These are phyloP conservation scores for Ogataea siamensis DNA, from an alignment of 805 yeast species.

Conservation along the genomic window DNA sequence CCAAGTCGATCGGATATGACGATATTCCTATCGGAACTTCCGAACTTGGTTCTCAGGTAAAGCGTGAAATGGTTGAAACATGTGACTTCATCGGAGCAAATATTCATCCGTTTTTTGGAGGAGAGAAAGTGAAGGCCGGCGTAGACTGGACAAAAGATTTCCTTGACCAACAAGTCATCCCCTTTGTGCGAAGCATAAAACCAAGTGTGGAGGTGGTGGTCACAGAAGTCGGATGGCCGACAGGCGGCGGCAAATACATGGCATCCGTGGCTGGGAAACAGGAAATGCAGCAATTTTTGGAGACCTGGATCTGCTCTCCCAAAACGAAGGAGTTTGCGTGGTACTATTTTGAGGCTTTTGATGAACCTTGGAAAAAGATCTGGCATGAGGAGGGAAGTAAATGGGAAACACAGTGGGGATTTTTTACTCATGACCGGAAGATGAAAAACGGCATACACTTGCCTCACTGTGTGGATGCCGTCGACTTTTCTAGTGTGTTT, in stretches of 20 bases:
- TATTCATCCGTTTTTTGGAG: conserved; percentile 68
- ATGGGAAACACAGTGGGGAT: conserved; percentile 77
- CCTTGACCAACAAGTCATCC: conserved; percentile 42
- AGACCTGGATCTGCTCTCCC: conserved; percentile 50
- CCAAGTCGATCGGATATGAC: conserved; percentile 34
- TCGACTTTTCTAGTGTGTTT: neutral
- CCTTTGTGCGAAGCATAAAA: conserved; percentile 31
- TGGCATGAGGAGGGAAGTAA: conserved; percentile 45
- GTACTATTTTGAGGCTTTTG: conserved; percentile 69
- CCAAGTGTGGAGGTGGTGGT: conserved; percentile 38
- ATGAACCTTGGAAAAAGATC: conserved; percentile 66
- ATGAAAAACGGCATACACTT: conserved; percentile 42
- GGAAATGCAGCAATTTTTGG: conserved; percentile 47
- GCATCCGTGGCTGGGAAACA: conserved; percentile 46
- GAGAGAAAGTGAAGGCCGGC: conserved; percentile 46
- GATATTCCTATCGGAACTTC: conserved; percentile 60
- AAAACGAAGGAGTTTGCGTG: conserved; percentile 41
- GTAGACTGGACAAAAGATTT: conserved; percentile 53
- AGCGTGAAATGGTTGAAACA: conserved; percentile 36
- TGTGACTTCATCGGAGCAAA: conserved; percentile 63
- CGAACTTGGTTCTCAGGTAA: conserved; percentile 52
- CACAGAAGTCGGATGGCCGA: conserved; percentile 76
- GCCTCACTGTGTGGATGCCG: conserved; percentile 35
- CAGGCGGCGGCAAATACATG: conserved; percentile 50
- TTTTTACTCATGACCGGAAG: conserved; percentile 49